phyloP scores from a whole-genome alignment of 192 early-diverging fungal species.

The Geosiphon pyriformis region DNA sequence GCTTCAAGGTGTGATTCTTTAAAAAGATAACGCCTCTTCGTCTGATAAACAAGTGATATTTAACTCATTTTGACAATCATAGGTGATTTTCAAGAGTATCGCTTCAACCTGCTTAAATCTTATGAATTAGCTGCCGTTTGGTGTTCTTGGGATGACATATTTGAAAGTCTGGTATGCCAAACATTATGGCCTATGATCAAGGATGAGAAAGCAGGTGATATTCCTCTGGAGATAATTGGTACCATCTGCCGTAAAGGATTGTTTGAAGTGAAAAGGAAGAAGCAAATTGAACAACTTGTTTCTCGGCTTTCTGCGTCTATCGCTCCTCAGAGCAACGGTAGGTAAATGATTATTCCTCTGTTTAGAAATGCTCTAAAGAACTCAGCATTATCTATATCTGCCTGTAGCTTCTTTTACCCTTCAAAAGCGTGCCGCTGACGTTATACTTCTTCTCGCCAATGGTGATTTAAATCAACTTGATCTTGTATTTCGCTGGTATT shows the following conservation, averaged over 20 bases:
- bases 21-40: background rate
- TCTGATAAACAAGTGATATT: background rate
- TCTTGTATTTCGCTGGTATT: background rate
- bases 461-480: background rate
- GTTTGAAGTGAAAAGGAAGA: background rate
- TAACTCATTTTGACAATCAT: background rate
- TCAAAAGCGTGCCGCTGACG: background rate
- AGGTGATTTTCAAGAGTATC: conserved; percentile 12
- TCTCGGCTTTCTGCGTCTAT: background rate
- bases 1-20: background rate
- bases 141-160: background rate
- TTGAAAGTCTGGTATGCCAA: background rate
- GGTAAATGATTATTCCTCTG: background rate
- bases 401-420: background rate
- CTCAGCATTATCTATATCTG: background rate
- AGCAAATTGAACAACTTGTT: background rate
- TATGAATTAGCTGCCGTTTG: conserved; percentile 8
- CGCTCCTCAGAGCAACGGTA: background rate
- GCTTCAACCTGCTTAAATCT: conserved; percentile 11
- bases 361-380: background rate
- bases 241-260: conserved; percentile 1
- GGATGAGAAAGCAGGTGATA: background rate
- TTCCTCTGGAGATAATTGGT: conserved; percentile 8
- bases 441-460: background rate
- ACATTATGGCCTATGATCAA: background rate